Evolutionary conservation across 805 yeast species (phyloP).

Genomic region (Saccharomycopsis babjevae): DNA sequence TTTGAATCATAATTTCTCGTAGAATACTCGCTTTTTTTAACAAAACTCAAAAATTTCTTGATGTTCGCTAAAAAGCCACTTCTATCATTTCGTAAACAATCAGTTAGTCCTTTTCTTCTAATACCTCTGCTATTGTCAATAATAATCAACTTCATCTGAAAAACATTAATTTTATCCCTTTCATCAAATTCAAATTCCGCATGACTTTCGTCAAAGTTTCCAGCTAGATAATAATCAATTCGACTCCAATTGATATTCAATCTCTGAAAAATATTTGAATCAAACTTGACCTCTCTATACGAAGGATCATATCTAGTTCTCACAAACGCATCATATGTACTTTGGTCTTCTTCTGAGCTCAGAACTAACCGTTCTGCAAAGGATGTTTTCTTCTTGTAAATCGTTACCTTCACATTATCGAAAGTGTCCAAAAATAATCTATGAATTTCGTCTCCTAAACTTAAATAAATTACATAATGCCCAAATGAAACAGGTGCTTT

Average conservation of each 20-base stretch:
- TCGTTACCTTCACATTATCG: constrained; percentile 66
- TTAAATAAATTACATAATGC: constrained; percentile 49
- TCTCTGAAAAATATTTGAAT: constrained; percentile 43
- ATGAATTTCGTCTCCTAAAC: constrained; percentile 77
- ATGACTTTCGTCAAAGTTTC: constrained; percentile 52
- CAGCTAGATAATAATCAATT: constrained; percentile 85
- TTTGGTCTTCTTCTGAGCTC: constrained; percentile 5
- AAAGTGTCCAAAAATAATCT: constrained; percentile 64
- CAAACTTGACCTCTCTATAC: constrained; percentile 48
- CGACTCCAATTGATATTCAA: constrained; percentile 76
- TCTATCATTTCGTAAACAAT: neutral
- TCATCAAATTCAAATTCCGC: constrained; percentile 36
- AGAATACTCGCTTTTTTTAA: constrained; percentile 10
- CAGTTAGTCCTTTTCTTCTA: neutral
- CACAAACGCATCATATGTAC: constrained; percentile 41
- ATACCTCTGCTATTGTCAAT: constrained; percentile 3
- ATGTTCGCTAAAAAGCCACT: constrained; percentile 10
- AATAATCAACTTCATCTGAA: constrained; percentile 73
- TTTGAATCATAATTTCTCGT: neutral
- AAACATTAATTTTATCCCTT: constrained; percentile 38
- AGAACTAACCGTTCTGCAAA: neutral
- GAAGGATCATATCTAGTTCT: constrained; percentile 70
- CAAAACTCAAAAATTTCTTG: constrained; percentile 4
- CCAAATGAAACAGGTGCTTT: constrained; percentile 21
- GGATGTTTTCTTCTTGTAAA: constrained; percentile 8